phyloP scores from a whole-genome alignment of 345 rosid species.

The Gossypium arboreum region DNA sequence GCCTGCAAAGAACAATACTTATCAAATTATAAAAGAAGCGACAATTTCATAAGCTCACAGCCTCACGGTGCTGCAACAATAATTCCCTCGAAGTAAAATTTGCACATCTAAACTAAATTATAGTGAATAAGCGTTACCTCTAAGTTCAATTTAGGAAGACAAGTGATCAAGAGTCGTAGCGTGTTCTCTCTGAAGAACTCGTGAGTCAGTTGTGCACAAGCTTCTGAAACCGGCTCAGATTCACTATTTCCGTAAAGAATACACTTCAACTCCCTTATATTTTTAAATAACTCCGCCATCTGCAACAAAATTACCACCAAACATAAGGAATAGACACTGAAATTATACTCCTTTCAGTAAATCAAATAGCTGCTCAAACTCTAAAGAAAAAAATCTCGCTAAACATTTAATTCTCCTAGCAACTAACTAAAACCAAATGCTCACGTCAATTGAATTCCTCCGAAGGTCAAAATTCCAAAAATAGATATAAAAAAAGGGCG shows the following conservation, averaged over 20 bases:
- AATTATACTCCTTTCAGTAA: neutral
- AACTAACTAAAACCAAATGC: neutral
- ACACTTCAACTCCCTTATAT: conserved; percentile 76
- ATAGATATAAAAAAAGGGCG: neutral
- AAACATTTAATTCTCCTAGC: neutral
- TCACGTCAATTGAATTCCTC: neutral
- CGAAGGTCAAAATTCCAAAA: neutral
- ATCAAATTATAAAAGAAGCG: conserved; percentile 10
- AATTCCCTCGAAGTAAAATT: neutral
- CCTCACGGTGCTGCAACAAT: neutral
- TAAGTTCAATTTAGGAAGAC: conserved; percentile 80
- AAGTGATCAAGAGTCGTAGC: conserved; percentile 58
- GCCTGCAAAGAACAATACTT: conserved; percentile 45
- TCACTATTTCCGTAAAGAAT: conserved; percentile 95
- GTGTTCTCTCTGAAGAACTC: conserved; percentile 91
- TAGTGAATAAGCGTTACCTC: conserved; percentile 48
- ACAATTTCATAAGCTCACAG: neutral
- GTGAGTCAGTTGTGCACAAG: conserved; percentile 85
- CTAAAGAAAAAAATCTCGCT: neutral
- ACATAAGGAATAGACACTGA: neutral
- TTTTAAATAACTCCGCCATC: conserved; percentile 81
- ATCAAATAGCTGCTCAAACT: neutral
- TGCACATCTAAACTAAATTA: neutral
- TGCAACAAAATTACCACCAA: conserved; percentile 19
- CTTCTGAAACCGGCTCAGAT: conserved; percentile 91